Conservation (phyloP, 2,329 filamentous ascomycete species). For the Hypoxylon sp. region DNA sequence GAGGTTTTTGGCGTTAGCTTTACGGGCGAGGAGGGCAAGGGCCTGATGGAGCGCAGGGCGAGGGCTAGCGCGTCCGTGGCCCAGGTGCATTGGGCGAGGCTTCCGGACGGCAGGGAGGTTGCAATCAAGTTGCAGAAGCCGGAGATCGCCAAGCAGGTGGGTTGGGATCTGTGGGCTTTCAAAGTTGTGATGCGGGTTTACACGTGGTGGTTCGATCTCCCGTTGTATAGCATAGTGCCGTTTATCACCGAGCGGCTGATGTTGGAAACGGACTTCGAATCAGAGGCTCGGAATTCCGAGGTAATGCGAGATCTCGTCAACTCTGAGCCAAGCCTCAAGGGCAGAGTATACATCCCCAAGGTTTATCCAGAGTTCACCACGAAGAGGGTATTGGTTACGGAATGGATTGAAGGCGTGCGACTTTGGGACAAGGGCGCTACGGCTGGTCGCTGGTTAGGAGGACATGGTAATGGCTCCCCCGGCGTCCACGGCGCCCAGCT, state of each 20-base stretch:
- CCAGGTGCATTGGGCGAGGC: slow-evolving; percentile 93
- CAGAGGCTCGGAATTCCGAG: slow-evolving; percentile 89
- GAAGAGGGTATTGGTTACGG: slow-evolving; percentile 87
- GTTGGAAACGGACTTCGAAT: slow-evolving; percentile 93
- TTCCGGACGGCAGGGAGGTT: slow-evolving; percentile 89
- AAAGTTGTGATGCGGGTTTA: slow-evolving; percentile 87
- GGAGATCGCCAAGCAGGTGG: slow-evolving; percentile 90
- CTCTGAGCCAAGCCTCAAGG: slow-evolving; percentile 78
- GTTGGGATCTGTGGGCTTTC: slow-evolving; percentile 96
- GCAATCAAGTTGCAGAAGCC: slow-evolving; percentile 97
- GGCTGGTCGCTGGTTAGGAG: slow-evolving; percentile 81
- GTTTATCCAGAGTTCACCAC: slow-evolving; percentile 87
- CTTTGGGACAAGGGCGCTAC: slow-evolving; percentile 92
- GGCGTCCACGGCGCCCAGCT: slow-evolving; percentile 78
- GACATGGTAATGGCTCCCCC: slow-evolving; percentile 79
- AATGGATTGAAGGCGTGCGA: slow-evolving; percentile 96
- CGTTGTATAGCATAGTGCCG: slow-evolving; percentile 88
- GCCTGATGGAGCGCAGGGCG: slow-evolving; percentile 70
- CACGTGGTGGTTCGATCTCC: slow-evolving; percentile 90
- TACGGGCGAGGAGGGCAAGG: slow-evolving; percentile 73
- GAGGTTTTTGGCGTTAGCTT: slow-evolving; percentile 95
- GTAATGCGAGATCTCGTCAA: slow-evolving; percentile 83
- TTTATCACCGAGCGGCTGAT: slow-evolving; percentile 93
- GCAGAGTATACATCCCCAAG: slow-evolving; percentile 87
- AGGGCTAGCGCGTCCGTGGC: slow-evolving; percentile 90